Evolutionary conservation across 2,329 filamentous ascomycete species (phyloP), one percentile per base, ranked within the genome.

Genomic region (Iodosphaeria phyllophila): DNA sequence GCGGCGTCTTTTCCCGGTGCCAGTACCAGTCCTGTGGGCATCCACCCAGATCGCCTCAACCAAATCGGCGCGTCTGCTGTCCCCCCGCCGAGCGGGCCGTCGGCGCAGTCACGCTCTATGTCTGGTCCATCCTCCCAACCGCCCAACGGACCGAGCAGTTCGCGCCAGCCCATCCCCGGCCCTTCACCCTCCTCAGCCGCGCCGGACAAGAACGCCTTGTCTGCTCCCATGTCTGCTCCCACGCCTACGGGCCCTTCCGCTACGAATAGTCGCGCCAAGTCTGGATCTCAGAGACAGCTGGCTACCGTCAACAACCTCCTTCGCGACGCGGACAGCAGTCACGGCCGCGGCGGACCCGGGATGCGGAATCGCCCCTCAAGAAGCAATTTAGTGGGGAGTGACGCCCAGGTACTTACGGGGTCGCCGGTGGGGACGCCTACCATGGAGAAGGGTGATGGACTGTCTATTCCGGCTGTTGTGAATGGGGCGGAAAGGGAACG

Each of bases 251-350:
- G 44, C n/a, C 47, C 43, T 19, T 39, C 46, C 8, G 37, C 40
- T 2, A 25, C 38, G 22, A 43, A 38, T 21, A 43, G 48, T 23
- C 41, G 47, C 15, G 47, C 40, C 33, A 35, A 54, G 27, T 43
- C 43, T 23, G 42, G 59, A 16, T 51, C 57, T 11, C 50, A 56
- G 30, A 52, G 66, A 29, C 64, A 72, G 35, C 48, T 74, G 16
- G 58, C 59, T 8, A 60, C 62, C 22, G 72, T 74, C 30, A 68
- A 71, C 35, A 67, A 48, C 32, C 64, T 58, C 25, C 51, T 71
- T 4, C 58, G 63, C 33, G 58, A 64, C 41, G 54, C 56, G 1
- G 38, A 61, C 36, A n/a, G n/a, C n/a, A n/a, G n/a, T n/a, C 34
- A 52, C 39, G 49, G 50, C 41, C 44, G 39, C 13, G 50, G 46